Conservation (phyloP, 306 rosid genomes). For the Luffa aegyptiaca region DNA sequence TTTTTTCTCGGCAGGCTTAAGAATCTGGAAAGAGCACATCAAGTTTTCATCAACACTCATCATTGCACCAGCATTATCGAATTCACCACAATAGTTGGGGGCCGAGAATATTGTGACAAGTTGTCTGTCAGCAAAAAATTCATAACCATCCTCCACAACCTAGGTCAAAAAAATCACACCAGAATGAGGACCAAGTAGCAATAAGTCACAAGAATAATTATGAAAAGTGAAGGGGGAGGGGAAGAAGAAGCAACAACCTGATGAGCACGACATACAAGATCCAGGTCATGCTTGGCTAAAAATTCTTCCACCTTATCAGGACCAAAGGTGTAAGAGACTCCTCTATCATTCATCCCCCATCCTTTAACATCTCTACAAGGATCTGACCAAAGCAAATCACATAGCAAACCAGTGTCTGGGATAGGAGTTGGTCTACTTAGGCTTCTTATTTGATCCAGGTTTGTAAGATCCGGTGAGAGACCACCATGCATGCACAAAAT, state of each 20-base stretch:
- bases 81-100: constrained; percentile 85
- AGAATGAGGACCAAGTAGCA: constrained; percentile 12
- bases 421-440: constrained; percentile 60
- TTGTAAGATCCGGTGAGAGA: constrained; percentile 74
- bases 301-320: constrained; percentile 86
- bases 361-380: constrained; percentile 88
- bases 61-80: constrained; percentile 95
- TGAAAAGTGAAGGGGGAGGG: neutral
- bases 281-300: constrained; percentile 66
- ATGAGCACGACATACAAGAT: constrained; percentile 87
- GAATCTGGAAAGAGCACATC: constrained; percentile 94
- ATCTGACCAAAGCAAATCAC: constrained; percentile 97
- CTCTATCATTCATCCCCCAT: constrained; percentile 96
- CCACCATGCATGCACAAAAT: constrained; percentile 98
- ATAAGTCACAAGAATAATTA: neutral
- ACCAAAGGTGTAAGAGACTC: constrained; percentile 87
- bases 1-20: constrained; percentile 81
- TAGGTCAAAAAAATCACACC: constrained; percentile 20
- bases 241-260: constrained; percentile 38
- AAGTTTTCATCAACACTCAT: constrained; percentile 85
- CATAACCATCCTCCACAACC: constrained; percentile 97
- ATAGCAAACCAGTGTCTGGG: constrained; percentile 85
- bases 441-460: constrained; percentile 69
- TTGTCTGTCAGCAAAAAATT: constrained; percentile 82
- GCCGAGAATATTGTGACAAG: constrained; percentile 91